phyloP scores from a whole-genome alignment of 257 asterid species.

The Gentiana straminea region DNA sequence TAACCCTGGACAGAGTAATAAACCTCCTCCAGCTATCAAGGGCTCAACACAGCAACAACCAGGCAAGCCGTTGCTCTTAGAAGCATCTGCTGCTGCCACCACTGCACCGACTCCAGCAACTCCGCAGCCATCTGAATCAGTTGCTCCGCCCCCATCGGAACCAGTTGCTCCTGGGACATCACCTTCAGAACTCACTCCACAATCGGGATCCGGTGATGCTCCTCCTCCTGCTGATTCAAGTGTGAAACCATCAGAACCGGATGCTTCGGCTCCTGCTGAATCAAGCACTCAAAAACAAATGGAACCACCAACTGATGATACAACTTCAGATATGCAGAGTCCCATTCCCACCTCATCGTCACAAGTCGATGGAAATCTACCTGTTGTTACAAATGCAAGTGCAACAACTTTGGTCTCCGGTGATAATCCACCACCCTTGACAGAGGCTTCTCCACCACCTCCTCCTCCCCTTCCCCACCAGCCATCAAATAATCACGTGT shows the following conservation, averaged over 20 bases:
- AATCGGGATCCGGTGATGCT: slow-evolving; percentile 16
- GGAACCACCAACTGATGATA: slow-evolving; percentile 13
- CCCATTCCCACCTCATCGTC: slow-evolving; percentile 12
- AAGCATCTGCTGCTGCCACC: slow-evolving; percentile 41
- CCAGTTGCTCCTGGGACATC: slow-evolving; percentile 25
- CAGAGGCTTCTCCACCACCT: slow-evolving; percentile 11
- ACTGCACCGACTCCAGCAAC: slow-evolving; percentile 27
- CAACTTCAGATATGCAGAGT: slow-evolving; percentile 30
- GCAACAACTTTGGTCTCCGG: slow-evolving; percentile 28
- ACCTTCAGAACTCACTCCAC: slow-evolving; percentile 15
- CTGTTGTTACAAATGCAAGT: slow-evolving; percentile 8
- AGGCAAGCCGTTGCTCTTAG: slow-evolving; percentile 54
- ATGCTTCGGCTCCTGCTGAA: slow-evolving; percentile 22
- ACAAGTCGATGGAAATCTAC: slow-evolving; percentile 24
- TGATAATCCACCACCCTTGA: slow-evolving; percentile 5
- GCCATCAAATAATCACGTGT: slow-evolving; percentile 27
- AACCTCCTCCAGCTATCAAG: slow-evolving; percentile 30
- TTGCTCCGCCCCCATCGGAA: slow-evolving; percentile 22
- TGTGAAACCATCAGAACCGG: slow-evolving; percentile 21
- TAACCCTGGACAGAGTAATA: slow-evolving; percentile 64
- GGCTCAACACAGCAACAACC: slow-evolving; percentile 55
- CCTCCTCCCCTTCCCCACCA: slow-evolving; percentile 15
- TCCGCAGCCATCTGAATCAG: slow-evolving; percentile 16
- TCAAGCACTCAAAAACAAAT: slow-evolving; percentile 2
- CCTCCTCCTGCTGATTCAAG: slow-evolving; percentile 9